phyloP scores from a whole-genome alignment of 257 asterid genomes.

The Ilex aquifolium region DNA sequence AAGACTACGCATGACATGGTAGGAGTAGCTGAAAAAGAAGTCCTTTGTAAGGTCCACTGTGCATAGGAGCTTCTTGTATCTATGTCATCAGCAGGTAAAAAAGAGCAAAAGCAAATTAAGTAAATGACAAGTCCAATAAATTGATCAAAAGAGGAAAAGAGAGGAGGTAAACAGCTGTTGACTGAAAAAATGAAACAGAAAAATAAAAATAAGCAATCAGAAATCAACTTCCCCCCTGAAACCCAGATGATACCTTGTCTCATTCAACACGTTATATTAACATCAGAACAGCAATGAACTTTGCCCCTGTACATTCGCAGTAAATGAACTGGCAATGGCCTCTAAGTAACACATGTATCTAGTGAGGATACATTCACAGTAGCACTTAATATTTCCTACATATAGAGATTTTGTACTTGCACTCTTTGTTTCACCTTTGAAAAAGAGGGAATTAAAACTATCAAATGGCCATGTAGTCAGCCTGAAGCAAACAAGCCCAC shows the following conservation, averaged over 20 bases:
- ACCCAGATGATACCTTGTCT: conserved; percentile 63
- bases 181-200: conserved; percentile 3
- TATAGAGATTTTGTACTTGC: conserved; percentile 6
- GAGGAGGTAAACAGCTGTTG: not conserved
- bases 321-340: conserved; percentile 42
- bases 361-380: conserved; percentile 20
- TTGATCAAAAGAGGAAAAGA: not conserved
- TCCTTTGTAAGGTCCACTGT: conserved; percentile 89
- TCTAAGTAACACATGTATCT: conserved; percentile 38
- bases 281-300: conserved; percentile 61
- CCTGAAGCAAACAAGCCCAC: not conserved
- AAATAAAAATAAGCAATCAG: conserved; percentile 17
- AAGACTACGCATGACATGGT: conserved; percentile 83
- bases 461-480: not conserved
- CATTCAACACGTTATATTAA: conserved; percentile 58
- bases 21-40: conserved; percentile 98
- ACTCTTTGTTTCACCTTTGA: conserved; percentile 7
- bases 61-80: conserved; percentile 95
- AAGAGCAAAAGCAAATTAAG: conserved; percentile 36
- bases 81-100: conserved; percentile 39
- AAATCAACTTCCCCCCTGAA: conserved; percentile 31
- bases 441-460: conserved; percentile 8
- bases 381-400: conserved; percentile 14
- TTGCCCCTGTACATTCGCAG: conserved; percentile 58
- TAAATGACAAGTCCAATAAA: conserved; percentile 25